Percentiles rank a stretch among this genome's conserved stretches.
These are phyloP conservation scores for Trichosporon coremiiforme DNA, from an alignment of 1,284 basidiomycete genomes.

Conservation along the genomic window DNA sequence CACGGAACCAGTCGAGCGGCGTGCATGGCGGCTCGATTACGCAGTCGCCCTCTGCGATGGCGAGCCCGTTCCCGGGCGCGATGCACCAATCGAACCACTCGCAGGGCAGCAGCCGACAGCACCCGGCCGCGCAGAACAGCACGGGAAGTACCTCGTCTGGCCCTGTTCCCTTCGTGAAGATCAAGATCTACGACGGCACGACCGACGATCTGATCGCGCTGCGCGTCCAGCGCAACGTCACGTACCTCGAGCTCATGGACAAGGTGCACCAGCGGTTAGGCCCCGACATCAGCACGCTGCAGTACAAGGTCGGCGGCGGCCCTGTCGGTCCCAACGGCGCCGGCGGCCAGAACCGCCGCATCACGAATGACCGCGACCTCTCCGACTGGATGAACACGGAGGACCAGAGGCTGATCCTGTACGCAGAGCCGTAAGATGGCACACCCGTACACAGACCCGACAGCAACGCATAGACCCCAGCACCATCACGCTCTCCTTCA, in stretches of 20 bases:
- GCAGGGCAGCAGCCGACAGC: neutral
- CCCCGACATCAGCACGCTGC: constrained; percentile 68
- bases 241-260: constrained; percentile 79
- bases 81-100: constrained; percentile 10
- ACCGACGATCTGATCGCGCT: constrained; percentile 95
- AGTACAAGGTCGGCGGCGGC: constrained; percentile 68
- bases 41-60: constrained; percentile 15
- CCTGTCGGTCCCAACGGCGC: constrained; percentile 26
- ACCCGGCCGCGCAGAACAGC: constrained; percentile 14
- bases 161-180: constrained; percentile 79
- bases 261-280: constrained; percentile 88
- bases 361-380: constrained; percentile 72
- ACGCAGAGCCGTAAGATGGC: constrained; percentile 61
- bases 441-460: too few species aligned
- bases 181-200: constrained; percentile 92
- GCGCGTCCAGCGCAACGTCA: constrained; percentile 92
- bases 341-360: constrained; percentile 56
- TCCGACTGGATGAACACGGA: constrained; percentile 78
- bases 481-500: neutral
- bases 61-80: constrained; percentile 23
- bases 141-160: neutral
- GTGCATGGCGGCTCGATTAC: neutral
- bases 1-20: constrained; percentile 6
- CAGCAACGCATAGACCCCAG: too few species aligned
- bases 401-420: constrained; percentile 80